These are phyloP conservation scores for Elsinoe arachidis DNA, from an alignment of 2,329 filamentous ascomycete species.

Conservation along the genomic window DNA sequence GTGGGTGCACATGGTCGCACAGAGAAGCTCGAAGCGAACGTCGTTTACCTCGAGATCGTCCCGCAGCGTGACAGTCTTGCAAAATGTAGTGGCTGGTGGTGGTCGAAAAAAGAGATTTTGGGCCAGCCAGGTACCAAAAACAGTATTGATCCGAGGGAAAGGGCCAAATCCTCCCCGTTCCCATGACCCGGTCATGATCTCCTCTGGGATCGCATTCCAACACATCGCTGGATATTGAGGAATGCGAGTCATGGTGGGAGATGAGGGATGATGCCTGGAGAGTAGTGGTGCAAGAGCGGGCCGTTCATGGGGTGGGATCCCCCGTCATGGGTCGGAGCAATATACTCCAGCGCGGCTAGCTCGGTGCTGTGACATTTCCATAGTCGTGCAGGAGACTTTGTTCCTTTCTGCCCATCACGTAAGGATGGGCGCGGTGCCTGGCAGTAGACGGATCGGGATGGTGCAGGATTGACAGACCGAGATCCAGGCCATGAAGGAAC, in stretches of 20 bases:
- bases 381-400: background rate
- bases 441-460: conserved; percentile 3
- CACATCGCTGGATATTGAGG: conserved; percentile 4
- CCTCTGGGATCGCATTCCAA: conserved; percentile 4
- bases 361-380: background rate
- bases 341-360: background rate
- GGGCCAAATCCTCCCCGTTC: conserved; percentile 6
- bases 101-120: background rate
- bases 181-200: conserved; percentile 9
- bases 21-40: conserved; percentile 4
- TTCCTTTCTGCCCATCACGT: background rate
- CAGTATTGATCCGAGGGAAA: conserved; percentile 3
- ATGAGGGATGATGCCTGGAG: background rate
- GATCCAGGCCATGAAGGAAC: conserved; percentile 8
- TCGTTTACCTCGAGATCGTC: background rate
- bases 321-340: background rate
- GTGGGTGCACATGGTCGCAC: no score
- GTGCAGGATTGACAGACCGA: conserved; percentile 11
- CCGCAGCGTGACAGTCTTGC: background rate
- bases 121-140: background rate
- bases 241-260: conserved; percentile 10
- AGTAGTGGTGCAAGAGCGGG: background rate
- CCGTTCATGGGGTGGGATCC: background rate
- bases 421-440: background rate
- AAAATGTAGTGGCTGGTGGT: conserved; percentile 5